A percentile compares a stretch with the other conserved stretches of the same genome.
These are phyloP conservation scores for Penicillium manginii DNA, from an alignment of 495 filamentous ascomycete genomes.

Conservation along the genomic window DNA sequence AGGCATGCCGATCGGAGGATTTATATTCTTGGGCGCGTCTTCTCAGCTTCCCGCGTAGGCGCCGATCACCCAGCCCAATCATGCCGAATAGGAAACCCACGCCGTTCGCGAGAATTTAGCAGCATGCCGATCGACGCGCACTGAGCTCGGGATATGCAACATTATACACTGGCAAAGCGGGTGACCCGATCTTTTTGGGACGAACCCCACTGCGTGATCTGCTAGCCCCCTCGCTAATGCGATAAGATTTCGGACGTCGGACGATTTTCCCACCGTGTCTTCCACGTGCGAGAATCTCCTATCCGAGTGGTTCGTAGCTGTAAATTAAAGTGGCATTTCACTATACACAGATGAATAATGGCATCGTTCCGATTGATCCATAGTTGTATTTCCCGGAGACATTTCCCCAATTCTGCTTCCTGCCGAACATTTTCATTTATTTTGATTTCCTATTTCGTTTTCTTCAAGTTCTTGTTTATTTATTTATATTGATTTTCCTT, in stretches of 20 bases:
- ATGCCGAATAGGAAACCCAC: conserved; percentile 17
- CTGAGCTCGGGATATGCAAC: background rate
- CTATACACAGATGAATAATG: background rate
- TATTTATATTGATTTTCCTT: background rate
- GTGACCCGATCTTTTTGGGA: background rate
- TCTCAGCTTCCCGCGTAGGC: background rate
- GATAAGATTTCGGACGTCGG: background rate
- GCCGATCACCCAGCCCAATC: conserved; percentile 15
- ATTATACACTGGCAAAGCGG: background rate
- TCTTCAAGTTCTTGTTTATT: background rate
- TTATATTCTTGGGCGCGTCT: conserved; percentile 10
- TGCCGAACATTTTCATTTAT: too few species aligned
- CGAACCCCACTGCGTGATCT: background rate
- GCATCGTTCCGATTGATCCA: background rate
- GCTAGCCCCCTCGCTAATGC: background rate
- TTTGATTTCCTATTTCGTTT: too few species aligned
- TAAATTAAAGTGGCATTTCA: background rate
- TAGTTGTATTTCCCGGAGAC: background rate
- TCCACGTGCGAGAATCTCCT: background rate
- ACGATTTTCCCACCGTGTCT: background rate
- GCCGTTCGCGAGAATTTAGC: conserved; percentile 7
- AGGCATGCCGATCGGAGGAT: conserved; percentile 5
- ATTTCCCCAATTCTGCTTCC: background rate
- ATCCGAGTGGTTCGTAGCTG: background rate
- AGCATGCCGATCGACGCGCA: conserved; percentile 8